These are phyloP conservation scores for Rugonectria rugulosa DNA, from an alignment of 2,329 filamentous ascomycete genomes.

Conservation along the genomic window DNA sequence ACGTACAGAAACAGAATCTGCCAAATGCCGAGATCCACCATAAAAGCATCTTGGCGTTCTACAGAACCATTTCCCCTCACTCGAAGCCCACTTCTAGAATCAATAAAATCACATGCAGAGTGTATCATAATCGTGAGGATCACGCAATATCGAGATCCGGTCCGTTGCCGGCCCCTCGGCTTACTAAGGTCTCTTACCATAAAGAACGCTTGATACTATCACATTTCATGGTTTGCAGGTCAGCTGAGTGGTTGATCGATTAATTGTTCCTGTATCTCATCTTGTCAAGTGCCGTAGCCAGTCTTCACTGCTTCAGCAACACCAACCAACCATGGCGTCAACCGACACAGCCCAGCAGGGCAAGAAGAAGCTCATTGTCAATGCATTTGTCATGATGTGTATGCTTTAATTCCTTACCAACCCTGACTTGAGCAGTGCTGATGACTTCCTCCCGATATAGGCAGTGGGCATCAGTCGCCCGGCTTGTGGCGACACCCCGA, in stretches of 20 bases:
- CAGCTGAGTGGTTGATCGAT: background rate
- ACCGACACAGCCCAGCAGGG: slow-evolving; percentile 20
- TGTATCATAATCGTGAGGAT: slow-evolving; percentile 28
- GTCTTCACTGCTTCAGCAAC: background rate
- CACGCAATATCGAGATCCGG: slow-evolving; percentile 30
- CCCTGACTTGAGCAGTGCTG: slow-evolving; percentile 13
- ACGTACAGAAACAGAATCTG: too few relatives aligned
- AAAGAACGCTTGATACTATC: slow-evolving; percentile 8
- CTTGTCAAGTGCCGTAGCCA: too few relatives aligned
- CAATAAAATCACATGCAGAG: slow-evolving; percentile 8
- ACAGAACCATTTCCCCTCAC: slow-evolving; percentile 16
- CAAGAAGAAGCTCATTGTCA: slow-evolving; percentile 52
- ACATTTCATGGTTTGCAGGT: slow-evolving; percentile 4
- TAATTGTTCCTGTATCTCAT: too few relatives aligned
- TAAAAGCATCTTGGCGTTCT: background rate
- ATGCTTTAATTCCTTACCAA: slow-evolving; percentile 10
- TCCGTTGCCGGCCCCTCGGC: background rate
- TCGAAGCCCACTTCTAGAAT: slow-evolving; percentile 12
- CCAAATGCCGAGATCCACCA: slow-evolving; percentile 16
- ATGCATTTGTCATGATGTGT: slow-evolving; percentile 54
- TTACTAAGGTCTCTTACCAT: slow-evolving; percentile 15
- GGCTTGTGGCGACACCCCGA: slow-evolving; percentile 67
- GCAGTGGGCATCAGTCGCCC: slow-evolving; percentile 56
- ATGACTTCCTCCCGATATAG: slow-evolving; percentile 28
- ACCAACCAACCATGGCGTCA: slow-evolving; percentile 25